Conservation (phyloP, 306 rosid species). For the Dryas drummondii region DNA sequence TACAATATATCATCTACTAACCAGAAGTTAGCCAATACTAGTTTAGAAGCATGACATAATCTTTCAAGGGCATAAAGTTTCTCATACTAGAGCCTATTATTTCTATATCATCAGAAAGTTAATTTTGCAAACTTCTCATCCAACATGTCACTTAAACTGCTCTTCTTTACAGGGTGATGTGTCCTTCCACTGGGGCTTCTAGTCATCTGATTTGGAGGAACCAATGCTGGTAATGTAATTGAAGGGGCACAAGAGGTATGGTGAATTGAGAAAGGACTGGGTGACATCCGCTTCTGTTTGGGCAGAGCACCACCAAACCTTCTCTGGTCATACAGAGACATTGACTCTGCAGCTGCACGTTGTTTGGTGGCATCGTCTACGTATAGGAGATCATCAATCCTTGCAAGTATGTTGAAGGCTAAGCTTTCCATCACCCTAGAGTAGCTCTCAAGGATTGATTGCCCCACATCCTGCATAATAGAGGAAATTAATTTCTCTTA, state of each 20-base stretch:
- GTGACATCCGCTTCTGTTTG: conserved; percentile 25
- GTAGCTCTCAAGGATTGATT: conserved; percentile 51
- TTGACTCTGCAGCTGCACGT: conserved; percentile 31
- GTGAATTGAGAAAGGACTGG: conserved; percentile 26
- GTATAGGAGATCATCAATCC: conserved; percentile 52
- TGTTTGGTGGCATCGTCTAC: conserved; percentile 44
- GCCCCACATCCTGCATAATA: conserved; percentile 45
- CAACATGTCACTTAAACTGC: background rate
- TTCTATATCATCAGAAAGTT: conserved; percentile 11
- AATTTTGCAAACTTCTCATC: conserved; percentile 29
- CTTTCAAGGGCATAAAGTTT: background rate
- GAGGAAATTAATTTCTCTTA: background rate
- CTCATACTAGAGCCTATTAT: background rate
- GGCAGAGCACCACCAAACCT: conserved; percentile 25
- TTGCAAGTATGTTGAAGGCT: conserved; percentile 48
- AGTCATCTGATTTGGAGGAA: conserved; percentile 8
- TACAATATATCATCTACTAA: background rate
- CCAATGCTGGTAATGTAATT: conserved; percentile 4
- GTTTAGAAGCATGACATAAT: background rate
- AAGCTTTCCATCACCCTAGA: conserved; percentile 54
- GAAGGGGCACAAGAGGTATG: conserved; percentile 15
- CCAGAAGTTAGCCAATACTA: background rate
- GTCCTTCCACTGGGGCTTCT: conserved; percentile 13
- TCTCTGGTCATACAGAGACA: conserved; percentile 18
- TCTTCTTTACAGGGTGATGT: conserved; percentile 16